Evolutionary conservation across 2,329 filamentous ascomycete genomes (phyloP).

Genomic region (Aspergillus ochraceus): DNA sequence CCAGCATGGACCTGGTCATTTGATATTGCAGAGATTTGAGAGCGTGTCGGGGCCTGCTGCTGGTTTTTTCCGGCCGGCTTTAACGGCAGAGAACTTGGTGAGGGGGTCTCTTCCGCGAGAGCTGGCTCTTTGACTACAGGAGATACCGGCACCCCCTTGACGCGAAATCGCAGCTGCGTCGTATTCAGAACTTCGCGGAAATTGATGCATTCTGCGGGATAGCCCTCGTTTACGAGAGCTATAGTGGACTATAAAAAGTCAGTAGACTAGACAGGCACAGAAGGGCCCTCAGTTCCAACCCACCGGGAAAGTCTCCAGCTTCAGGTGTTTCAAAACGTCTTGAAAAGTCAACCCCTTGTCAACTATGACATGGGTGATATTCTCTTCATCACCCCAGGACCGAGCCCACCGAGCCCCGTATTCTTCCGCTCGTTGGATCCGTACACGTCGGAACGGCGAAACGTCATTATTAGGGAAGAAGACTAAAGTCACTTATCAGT

Average conservation of each 20-base stretch:
- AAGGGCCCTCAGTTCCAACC: constrained; percentile 21
- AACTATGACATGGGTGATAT: constrained; percentile 76
- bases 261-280: constrained; percentile 9
- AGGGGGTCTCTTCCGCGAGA: constrained; percentile 7
- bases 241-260: constrained; percentile 27
- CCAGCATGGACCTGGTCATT: background rate
- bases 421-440: constrained; percentile 73
- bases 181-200: constrained; percentile 61
- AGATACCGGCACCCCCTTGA: constrained; percentile 21
- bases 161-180: constrained; percentile 53
- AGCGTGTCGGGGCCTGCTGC: constrained; percentile 15
- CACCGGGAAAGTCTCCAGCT: constrained; percentile 50
- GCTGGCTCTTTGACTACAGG: constrained; percentile 13
- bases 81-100: constrained; percentile 25
- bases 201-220: constrained; percentile 67
- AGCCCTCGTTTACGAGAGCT: constrained; percentile 66
- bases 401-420: constrained; percentile 73
- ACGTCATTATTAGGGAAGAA: constrained; percentile 82
- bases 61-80: constrained; percentile 27
- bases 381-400: constrained; percentile 45
- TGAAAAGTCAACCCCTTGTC: constrained; percentile 67
- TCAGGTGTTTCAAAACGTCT: constrained; percentile 62
- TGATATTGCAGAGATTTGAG: constrained; percentile 12
- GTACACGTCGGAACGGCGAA: constrained; percentile 63
- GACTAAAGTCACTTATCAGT: constrained; percentile 37